These are phyloP conservation scores for Aspergillus arachidicola DNA, from an alignment of 2,329 filamentous ascomycete species.

Conservation along the genomic window DNA sequence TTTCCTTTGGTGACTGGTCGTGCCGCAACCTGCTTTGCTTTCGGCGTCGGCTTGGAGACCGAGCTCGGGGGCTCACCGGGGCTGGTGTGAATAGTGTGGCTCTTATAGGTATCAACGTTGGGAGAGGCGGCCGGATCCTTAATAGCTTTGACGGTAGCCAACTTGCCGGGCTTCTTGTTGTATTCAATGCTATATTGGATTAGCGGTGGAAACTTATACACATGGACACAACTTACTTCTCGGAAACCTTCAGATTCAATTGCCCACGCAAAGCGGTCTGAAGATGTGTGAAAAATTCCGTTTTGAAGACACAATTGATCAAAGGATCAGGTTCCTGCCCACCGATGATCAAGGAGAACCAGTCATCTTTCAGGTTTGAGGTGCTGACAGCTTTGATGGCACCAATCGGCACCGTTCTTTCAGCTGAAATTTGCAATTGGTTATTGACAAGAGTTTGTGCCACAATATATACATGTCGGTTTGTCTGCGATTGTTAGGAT, in stretches of 20 bases:
- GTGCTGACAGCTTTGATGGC: conserved; percentile 85
- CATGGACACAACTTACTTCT: conserved; percentile 53
- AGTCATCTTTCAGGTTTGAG: conserved; percentile 86
- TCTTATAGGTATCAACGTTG: conserved; percentile 87
- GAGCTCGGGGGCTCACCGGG: conserved; percentile 83
- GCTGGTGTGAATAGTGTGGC: conserved; percentile 82
- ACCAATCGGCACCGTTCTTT: conserved; percentile 79
- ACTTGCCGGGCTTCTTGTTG: conserved; percentile 96
- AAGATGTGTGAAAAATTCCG: conserved; percentile 94
- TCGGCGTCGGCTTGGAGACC: conserved; percentile 79
- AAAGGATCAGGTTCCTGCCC: conserved; percentile 92
- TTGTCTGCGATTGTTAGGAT: conserved; percentile 55
- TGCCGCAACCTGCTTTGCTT: conserved; percentile 80
- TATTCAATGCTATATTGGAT: conserved; percentile 70
- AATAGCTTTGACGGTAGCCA: conserved; percentile 82
- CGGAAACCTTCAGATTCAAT: conserved; percentile 79
- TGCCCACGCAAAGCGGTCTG: conserved; percentile 76
- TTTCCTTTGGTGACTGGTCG: conserved; percentile 93
- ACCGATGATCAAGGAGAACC: conserved; percentile 90
- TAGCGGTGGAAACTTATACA: conserved; percentile 6
- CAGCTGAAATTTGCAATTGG: conserved; percentile 77
- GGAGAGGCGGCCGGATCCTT: conserved; percentile 74
- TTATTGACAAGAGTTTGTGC: conserved; percentile 81
- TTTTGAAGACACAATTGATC: conserved; percentile 92
- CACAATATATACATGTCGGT: conserved; percentile 84